Evolutionary conservation across 441 rosid genomes (phyloP).

Genomic region (Monsonia emarginata): DNA sequence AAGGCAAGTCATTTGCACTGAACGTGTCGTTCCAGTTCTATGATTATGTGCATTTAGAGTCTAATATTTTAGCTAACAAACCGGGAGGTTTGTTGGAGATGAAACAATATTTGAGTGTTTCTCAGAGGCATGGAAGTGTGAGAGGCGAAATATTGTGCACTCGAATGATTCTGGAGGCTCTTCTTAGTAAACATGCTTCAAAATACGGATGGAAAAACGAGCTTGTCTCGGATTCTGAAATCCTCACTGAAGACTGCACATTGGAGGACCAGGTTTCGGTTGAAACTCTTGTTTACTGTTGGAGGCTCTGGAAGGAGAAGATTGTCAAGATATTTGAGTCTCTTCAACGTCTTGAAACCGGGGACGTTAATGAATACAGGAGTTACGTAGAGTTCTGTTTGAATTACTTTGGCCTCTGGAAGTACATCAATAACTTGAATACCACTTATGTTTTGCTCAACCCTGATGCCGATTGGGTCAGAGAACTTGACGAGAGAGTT

Average conservation of each 20-base stretch:
- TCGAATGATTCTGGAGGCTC: slow-evolving; percentile 37
- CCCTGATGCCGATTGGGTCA: slow-evolving; percentile 28
- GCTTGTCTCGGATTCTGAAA: slow-evolving; percentile 17
- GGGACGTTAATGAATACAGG: slow-evolving; percentile 10
- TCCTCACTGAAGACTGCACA: slow-evolving; percentile 17
- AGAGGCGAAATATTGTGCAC: slow-evolving; percentile 31
- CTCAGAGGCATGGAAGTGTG: slow-evolving; percentile 22
- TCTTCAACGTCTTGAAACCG: slow-evolving; percentile 17
- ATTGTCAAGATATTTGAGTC: slow-evolving; percentile 24
- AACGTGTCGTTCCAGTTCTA: slow-evolving; percentile 19
- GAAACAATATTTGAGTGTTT: slow-evolving; percentile 21
- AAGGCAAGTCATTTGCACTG: slow-evolving; percentile 28
- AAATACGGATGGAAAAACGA: slow-evolving; percentile 27
- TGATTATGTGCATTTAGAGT: slow-evolving; percentile 23
- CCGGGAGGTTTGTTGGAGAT: slow-evolving; percentile 17
- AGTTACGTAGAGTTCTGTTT: slow-evolving; percentile 35
- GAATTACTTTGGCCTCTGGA: slow-evolving; percentile 34
- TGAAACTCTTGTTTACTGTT: slow-evolving; percentile 29
- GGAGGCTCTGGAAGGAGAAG: slow-evolving; percentile 35
- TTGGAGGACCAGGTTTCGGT: slow-evolving; percentile 15
- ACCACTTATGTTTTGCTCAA: slow-evolving; percentile 23
- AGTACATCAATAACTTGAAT: slow-evolving; percentile 14
- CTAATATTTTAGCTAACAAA: slow-evolving; percentile 24
- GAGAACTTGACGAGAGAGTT: slow-evolving; percentile 13
- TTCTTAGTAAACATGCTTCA: slow-evolving; percentile 17